These are phyloP conservation scores for Cephaloascus fragrans DNA, from an alignment of 805 yeast genomes.

Conservation along the genomic window DNA sequence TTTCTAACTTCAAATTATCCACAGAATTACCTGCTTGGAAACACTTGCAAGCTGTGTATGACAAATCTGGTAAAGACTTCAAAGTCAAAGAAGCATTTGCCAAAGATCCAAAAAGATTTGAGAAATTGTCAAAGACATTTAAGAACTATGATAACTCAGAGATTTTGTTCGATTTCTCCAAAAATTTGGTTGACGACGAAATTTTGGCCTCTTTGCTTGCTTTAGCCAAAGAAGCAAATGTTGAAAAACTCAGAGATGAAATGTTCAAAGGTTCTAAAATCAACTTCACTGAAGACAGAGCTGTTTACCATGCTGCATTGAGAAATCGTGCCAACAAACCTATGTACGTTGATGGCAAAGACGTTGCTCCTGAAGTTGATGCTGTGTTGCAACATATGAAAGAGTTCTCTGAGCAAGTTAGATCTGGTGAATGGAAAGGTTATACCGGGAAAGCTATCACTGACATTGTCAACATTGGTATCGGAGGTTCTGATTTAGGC, in stretches of 20 bases:
- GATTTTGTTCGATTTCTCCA: conserved; percentile 90
- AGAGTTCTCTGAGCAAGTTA: conserved; percentile 82
- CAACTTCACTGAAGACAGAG: conserved; percentile 93
- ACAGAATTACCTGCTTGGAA: conserved; percentile 81
- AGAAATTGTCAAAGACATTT: conserved; percentile 68
- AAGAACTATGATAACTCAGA: conserved; percentile 79
- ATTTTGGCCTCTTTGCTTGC: conserved; percentile 55
- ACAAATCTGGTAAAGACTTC: conserved; percentile 57
- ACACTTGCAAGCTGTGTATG: conserved; percentile 61
- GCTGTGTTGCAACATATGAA: conserved; percentile 91
- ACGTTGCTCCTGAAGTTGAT: conserved; percentile 89
- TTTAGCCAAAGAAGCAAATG: conserved; percentile 85
- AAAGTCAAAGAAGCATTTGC: conserved; percentile 72
- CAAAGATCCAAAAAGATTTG: conserved; percentile 65
- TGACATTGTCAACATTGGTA: conserved; percentile 94
- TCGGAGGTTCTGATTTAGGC: conserved; percentile 98
- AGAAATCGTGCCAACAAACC: conserved; percentile 83
- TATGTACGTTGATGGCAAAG: conserved; percentile 82
- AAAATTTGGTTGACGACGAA: conserved; percentile 86
- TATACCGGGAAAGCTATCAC: conserved; percentile 92
- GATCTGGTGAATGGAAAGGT: conserved; percentile 95
- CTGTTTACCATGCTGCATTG: conserved; percentile 94
- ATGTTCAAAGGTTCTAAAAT: conserved; percentile 92
- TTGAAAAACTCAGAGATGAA: conserved; percentile 77
- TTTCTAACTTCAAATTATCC: conserved; percentile 41